A percentile compares a stretch with the other conserved stretches of the same genome.
Evolutionary conservation across 495 filamentous ascomycete species (phyloP).

Genomic region (Aspergillus incahuasiensis): DNA sequence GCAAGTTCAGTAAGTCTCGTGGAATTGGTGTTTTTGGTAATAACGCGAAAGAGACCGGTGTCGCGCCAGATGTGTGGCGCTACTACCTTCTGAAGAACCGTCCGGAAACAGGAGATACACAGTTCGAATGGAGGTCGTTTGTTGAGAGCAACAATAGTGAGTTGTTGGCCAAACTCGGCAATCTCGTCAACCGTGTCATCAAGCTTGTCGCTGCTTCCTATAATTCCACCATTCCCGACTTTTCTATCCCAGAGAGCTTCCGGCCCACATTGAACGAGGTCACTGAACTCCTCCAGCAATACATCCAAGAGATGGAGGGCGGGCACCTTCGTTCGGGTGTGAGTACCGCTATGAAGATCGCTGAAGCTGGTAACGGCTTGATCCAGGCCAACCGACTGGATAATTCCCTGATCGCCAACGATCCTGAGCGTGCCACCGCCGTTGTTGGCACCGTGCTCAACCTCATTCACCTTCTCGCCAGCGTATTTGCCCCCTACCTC

Average conservation of each 20-base stretch:
- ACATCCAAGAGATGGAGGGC: slow-evolving; percentile 66
- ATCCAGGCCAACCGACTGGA: slow-evolving; percentile 80
- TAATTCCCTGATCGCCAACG: slow-evolving; percentile 67
- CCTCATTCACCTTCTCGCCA: slow-evolving; percentile 73
- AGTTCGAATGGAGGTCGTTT: slow-evolving; percentile 87
- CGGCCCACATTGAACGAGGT: slow-evolving; percentile 49
- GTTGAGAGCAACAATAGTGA: slow-evolving; percentile 85
- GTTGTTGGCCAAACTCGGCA: slow-evolving; percentile 84
- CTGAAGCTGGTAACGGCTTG: slow-evolving; percentile 70
- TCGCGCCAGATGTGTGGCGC: slow-evolving; percentile 82
- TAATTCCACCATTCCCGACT: slow-evolving; percentile 66
- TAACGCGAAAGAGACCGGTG: slow-evolving; percentile 82
- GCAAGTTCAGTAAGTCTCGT: slow-evolving; percentile 70
- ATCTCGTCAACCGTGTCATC: slow-evolving; percentile 89
- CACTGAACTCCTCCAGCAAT: slow-evolving; percentile 58
- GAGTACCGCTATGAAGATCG: slow-evolving; percentile 63
- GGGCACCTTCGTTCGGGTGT: slow-evolving; percentile 74
- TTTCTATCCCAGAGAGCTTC: slow-evolving; percentile 40
- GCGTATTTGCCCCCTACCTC: slow-evolving; percentile 76
- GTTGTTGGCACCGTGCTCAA: slow-evolving; percentile 81
- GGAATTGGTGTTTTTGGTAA: slow-evolving; percentile 28
- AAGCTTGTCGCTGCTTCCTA: slow-evolving; percentile 83
- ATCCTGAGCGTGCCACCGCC: slow-evolving; percentile 67
- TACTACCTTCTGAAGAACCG: slow-evolving; percentile 88
- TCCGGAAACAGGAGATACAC: slow-evolving; percentile 82